Evolutionary conservation across 2,329 filamentous ascomycete species (phyloP).

Genomic region (Triangularia verruculosa): DNA sequence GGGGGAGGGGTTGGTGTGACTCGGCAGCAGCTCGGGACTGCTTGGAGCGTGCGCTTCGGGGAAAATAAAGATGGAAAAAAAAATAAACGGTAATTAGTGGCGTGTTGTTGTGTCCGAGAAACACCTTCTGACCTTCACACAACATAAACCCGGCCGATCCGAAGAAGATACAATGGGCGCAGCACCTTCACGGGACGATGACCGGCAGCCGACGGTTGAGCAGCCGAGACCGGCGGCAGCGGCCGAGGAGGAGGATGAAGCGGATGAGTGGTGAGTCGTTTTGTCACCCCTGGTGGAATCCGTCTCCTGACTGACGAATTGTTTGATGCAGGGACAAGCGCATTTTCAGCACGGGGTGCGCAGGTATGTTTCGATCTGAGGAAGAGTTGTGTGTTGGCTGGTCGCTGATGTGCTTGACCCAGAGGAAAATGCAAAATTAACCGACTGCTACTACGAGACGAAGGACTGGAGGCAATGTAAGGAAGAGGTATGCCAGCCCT

Average conservation of each 20-base stretch:
- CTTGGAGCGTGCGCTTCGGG: constrained; percentile 1
- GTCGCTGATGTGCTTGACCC: constrained; percentile 11
- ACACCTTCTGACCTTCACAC: not conserved
- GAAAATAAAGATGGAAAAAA: not conserved
- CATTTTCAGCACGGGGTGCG: constrained; percentile 94
- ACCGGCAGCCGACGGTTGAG: constrained; percentile 34
- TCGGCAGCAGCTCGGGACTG: not conserved
- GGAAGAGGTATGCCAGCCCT: constrained; percentile 61
- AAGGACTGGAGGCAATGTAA: constrained; percentile 93
- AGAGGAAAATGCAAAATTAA: constrained; percentile 90
- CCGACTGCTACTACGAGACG: constrained; percentile 92
- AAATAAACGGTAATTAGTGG: not conserved
- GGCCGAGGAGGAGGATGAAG: constrained; percentile 65
- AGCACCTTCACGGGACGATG: constrained; percentile 58
- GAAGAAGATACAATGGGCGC: constrained; percentile 20
- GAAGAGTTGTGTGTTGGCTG: not conserved
- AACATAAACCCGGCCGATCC: not conserved
- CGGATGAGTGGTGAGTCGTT: constrained; percentile 80
- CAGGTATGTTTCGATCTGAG: constrained; percentile 54
- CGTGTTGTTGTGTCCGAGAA: constrained; percentile 8
- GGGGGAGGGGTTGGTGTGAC: constrained; percentile 13
- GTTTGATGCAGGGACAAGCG: constrained; percentile 80
- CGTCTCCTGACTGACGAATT: constrained; percentile 26
- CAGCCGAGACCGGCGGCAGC: constrained; percentile 22
- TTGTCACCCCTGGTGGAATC: constrained; percentile 2